phyloP scores from a whole-genome alignment of 306 rosid genomes.

The Datisca glomerata region DNA sequence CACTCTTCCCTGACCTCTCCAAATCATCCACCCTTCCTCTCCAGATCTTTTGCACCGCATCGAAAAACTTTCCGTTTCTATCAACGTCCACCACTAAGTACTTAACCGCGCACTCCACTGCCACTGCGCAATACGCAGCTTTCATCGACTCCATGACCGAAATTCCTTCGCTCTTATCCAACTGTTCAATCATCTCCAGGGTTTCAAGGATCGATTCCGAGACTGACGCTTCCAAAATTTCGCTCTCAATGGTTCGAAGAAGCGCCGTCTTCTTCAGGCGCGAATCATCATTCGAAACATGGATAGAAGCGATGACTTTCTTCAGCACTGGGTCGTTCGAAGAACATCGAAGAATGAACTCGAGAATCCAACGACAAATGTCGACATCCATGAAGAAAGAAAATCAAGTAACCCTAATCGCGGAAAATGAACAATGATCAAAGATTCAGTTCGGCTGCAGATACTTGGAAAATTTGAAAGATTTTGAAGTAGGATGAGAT shows the following conservation, averaged over 20 bases:
- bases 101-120: constrained; percentile 60
- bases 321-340: constrained; percentile 23
- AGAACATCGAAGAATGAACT: constrained; percentile 42
- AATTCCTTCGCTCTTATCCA: constrained; percentile 20
- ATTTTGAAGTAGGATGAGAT: too few species aligned
- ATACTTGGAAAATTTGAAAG: too few species aligned
- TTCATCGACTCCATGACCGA: constrained; percentile 20
- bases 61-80: constrained; percentile 23
- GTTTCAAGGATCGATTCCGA: constrained; percentile 30
- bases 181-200: constrained; percentile 37
- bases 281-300: constrained; percentile 26
- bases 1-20: constrained; percentile 14
- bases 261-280: constrained; percentile 48
- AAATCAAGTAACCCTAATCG: neutral
- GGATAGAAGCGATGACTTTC: constrained; percentile 23
- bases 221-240: constrained; percentile 22
- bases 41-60: constrained; percentile 51
- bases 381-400: constrained; percentile 21
- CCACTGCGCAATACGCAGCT: constrained; percentile 56
- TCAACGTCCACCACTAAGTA: constrained; percentile 21
- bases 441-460: too few species aligned
- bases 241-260: constrained; percentile 43
- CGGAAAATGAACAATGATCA: too few species aligned
- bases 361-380: constrained; percentile 44
- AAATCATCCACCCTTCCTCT: constrained; percentile 26